These are phyloP conservation scores for Cucurbita argyrosperma DNA, from an alignment of 306 rosid genomes.

Conservation along the genomic window DNA sequence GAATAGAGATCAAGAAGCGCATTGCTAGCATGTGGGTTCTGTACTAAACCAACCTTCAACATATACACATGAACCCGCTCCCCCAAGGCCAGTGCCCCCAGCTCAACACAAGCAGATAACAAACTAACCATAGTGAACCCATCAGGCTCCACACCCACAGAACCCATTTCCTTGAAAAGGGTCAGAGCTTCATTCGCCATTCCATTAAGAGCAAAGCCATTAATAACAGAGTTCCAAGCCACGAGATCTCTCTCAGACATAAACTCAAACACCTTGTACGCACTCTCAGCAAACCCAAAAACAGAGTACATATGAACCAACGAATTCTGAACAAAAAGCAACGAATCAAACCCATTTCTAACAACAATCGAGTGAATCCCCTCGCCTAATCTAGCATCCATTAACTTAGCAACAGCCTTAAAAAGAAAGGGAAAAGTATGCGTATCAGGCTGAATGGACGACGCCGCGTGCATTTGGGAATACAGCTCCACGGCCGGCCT, in stretches of 20 bases:
- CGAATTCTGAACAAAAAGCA: slow-evolving; percentile 26
- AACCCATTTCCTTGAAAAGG: slow-evolving; percentile 18
- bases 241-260: slow-evolving; percentile 30
- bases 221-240: slow-evolving; percentile 37
- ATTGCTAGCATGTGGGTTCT: slow-evolving; percentile 18
- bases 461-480: slow-evolving; percentile 12
- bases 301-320: slow-evolving; percentile 22
- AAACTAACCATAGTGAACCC: slow-evolving; percentile 38
- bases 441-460: slow-evolving; percentile 17
- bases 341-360: slow-evolving; percentile 27
- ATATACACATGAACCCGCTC: slow-evolving; percentile 22
- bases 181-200: slow-evolving; percentile 30
- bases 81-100: slow-evolving; percentile 31
- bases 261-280: slow-evolving; percentile 21
- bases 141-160: slow-evolving; percentile 21
- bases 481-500: slow-evolving; percentile 13
- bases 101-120: slow-evolving; percentile 32
- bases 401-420: slow-evolving; percentile 26
- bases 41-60: slow-evolving; percentile 18
- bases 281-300: slow-evolving; percentile 19
- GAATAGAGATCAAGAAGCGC: slow-evolving; percentile 28
- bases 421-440: slow-evolving; percentile 28
- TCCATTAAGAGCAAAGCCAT: slow-evolving; percentile 29
- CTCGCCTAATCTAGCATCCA: slow-evolving; percentile 14
- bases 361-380: slow-evolving; percentile 18